Conservation (phyloP, 495 filamentous ascomycete species). For the Neurospora tetrasperma region DNA sequence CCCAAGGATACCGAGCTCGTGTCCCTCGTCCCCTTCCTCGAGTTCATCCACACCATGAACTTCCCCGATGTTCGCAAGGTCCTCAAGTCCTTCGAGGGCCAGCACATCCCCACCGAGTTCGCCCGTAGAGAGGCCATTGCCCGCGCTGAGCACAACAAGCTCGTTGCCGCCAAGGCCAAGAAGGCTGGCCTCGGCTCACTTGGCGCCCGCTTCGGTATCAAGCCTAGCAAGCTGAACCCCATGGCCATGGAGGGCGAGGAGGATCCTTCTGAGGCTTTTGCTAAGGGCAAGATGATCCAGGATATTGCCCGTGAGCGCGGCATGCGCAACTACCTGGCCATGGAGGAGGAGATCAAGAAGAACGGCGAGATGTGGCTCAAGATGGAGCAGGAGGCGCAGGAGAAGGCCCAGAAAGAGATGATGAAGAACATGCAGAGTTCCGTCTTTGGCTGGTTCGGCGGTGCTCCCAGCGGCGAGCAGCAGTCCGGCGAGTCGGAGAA, state of each 20-base stretch:
- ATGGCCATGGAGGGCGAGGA: conserved; percentile 56
- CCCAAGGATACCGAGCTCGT: conserved; percentile 75
- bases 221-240: conserved; percentile 45
- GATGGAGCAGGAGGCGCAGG: conserved; percentile 76
- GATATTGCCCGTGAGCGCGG: conserved; percentile 88
- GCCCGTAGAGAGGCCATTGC: conserved; percentile 76
- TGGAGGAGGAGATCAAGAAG: conserved; percentile 80
- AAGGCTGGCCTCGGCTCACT: conserved; percentile 56
- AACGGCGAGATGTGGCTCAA: conserved; percentile 91
- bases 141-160: conserved; percentile 67
- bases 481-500: conserved; percentile 3
- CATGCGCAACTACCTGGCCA: conserved; percentile 74
- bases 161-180: conserved; percentile 58
- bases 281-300: conserved; percentile 88
- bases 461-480: conserved; percentile 2
- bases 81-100: conserved; percentile 79
- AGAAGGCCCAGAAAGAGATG: conserved; percentile 77
- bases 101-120: conserved; percentile 78
- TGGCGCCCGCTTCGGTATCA: conserved; percentile 62
- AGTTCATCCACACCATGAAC: conserved; percentile 92
- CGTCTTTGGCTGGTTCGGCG: conserved; percentile 38
- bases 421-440: conserved; percentile 67
- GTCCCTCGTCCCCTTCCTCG: conserved; percentile 83
- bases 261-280: conserved; percentile 58
- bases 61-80: conserved; percentile 74